A percentile compares a stretch with the other conserved stretches of the same genome.
Evolutionary conservation across 371 early-diverging fungal genomes (phyloP).

Genomic region (Entomophthora muscae): DNA sequence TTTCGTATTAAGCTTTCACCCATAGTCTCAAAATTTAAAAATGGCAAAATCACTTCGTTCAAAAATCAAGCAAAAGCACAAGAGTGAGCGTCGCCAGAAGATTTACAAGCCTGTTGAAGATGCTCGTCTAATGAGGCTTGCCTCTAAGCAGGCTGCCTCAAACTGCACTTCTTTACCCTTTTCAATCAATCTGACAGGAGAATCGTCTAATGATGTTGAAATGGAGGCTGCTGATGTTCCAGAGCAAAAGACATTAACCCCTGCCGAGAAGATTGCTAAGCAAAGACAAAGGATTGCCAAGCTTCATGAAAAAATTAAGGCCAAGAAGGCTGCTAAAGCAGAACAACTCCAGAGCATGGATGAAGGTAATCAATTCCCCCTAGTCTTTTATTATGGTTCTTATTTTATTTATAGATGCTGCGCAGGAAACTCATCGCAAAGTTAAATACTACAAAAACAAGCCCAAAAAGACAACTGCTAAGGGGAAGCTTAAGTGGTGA

Average conservation of each 20-base stretch:
- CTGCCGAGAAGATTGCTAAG: background rate
- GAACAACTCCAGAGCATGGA: background rate
- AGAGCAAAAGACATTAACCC: background rate
- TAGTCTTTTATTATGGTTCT: background rate
- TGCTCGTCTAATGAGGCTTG: slow-evolving; percentile 2
- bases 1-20: too few relatives aligned
- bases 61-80: background rate
- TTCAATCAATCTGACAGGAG: background rate
- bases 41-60: slow-evolving; percentile 8
- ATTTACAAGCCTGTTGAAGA: slow-evolving; percentile 8
- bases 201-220: background rate
- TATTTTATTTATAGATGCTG: background rate
- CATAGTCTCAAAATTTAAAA: background rate
- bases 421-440: background rate
- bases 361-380: background rate
- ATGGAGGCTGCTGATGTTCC: background rate
- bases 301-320: background rate
- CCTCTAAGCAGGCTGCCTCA: background rate
- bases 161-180: background rate
- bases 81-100: background rate
- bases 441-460: background rate
- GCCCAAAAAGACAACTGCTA: background rate
- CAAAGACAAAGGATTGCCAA: background rate
- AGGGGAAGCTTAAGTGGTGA: background rate
- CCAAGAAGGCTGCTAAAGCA: background rate